phyloP scores from a whole-genome alignment of 495 filamentous ascomycete genomes.

The Aspergillus olivimuriae region DNA sequence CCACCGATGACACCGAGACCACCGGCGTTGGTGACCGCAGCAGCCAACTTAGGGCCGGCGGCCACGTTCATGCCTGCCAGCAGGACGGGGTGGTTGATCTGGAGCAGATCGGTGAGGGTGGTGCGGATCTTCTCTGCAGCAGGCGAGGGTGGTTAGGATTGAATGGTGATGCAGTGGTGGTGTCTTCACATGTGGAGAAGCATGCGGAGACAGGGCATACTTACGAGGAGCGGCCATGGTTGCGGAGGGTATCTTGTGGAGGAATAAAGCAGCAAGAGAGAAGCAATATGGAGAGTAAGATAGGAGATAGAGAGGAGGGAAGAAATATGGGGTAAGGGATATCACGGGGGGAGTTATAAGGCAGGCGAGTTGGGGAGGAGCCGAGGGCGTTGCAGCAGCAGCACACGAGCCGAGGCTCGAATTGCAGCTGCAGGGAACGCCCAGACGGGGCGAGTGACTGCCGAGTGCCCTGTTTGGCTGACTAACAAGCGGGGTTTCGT shows the following conservation, averaged over 20 bases:
- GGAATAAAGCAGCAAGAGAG: conserved; percentile 14
- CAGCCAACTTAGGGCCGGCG: conserved; percentile 92
- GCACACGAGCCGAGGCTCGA: conserved; percentile 14
- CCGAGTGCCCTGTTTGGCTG: too few relatives aligned
- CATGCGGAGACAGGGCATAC: conserved; percentile 22
- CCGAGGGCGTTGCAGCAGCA: conserved; percentile 12
- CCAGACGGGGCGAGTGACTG: too few relatives aligned
- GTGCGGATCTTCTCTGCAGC: conserved; percentile 76
- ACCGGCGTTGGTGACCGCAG: conserved; percentile 94
- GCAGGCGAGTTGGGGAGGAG: conserved; percentile 1
- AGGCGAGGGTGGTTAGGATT: conserved; percentile 18
- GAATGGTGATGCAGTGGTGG: neutral
- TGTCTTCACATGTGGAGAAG: conserved; percentile 15
- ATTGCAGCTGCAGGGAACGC: too few relatives aligned
- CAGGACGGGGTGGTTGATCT: conserved; percentile 94
- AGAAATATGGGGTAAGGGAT: neutral
- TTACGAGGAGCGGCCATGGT: conserved; percentile 80
- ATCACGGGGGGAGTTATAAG: conserved; percentile 1
- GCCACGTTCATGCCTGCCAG: conserved; percentile 99
- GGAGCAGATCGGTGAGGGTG: conserved; percentile 85
- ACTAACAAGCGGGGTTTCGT: too few relatives aligned
- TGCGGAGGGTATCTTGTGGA: conserved; percentile 9
- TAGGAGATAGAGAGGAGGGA: conserved; percentile 1
- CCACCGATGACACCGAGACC: conserved; percentile 95
- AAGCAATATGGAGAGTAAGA: conserved; percentile 5